These are phyloP conservation scores for Raphanus sativus DNA, from an alignment of 345 rosid genomes.

Conservation along the genomic window DNA sequence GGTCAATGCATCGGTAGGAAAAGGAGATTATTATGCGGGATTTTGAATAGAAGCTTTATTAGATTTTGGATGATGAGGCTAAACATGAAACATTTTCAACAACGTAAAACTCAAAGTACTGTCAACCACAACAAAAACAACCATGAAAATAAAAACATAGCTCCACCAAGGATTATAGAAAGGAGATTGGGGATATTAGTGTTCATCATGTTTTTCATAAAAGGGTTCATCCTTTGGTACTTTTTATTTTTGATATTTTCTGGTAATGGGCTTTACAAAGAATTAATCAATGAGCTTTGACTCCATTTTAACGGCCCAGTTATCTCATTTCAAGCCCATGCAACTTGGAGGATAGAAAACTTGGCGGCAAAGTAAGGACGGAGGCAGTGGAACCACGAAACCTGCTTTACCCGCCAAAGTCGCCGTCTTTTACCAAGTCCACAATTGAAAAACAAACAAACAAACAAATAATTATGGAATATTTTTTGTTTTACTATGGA, in stretches of 20 bases:
- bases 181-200: background rate
- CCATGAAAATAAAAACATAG: background rate
- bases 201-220: background rate
- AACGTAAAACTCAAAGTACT: background rate
- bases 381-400: conserved; percentile 15
- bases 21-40: background rate
- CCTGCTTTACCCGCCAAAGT: conserved; percentile 27
- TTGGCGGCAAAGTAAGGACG: conserved; percentile 30
- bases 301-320: background rate
- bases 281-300: background rate
- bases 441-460: background rate
- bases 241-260: background rate
- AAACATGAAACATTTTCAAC: background rate
- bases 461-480: background rate
- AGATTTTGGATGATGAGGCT: background rate
- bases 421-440: conserved; percentile 34
- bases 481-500: background rate
- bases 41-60: background rate
- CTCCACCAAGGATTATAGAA: background rate
- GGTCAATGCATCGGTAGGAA: background rate
- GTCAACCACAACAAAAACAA: background rate
- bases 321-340: conserved; percentile 3
- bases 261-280: background rate
- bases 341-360: conserved; percentile 1
- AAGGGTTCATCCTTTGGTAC: background rate